Percentiles rank a stretch among this genome's conserved stretches.
Evolutionary conservation across 2,329 filamentous ascomycete species (phyloP).

Genomic region (Colletotrichum tabaci): DNA sequence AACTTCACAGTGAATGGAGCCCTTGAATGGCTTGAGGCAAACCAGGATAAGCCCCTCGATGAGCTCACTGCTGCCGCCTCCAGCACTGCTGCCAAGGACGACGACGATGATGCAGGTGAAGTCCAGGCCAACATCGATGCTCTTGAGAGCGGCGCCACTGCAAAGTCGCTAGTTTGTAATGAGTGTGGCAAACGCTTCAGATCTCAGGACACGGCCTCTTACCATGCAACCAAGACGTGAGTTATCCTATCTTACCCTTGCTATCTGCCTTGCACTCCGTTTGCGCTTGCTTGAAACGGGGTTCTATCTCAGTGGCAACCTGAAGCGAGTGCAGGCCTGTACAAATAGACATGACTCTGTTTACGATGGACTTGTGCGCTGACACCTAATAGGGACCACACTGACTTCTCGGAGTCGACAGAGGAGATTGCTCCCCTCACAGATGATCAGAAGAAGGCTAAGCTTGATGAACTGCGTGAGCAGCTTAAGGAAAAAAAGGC

Average conservation of each 20-base stretch:
- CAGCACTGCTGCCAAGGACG: conserved; percentile 51
- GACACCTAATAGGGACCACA: conserved; percentile 74
- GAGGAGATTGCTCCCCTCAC: conserved; percentile 93
- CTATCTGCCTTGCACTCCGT: not conserved
- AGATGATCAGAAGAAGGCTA: conserved; percentile 90
- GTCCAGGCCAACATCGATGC: conserved; percentile 72
- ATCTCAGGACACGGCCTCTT: conserved; percentile 85
- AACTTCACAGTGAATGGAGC: conserved; percentile 80
- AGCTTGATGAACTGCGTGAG: conserved; percentile 80
- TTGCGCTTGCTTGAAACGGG: not conserved
- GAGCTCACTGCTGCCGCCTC: conserved; percentile 74
- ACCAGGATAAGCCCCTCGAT: conserved; percentile 89
- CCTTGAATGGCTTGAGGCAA: conserved; percentile 94
- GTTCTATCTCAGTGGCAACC: not conserved
- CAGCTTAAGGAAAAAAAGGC: conserved; percentile 82
- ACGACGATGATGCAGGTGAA: conserved; percentile 62
- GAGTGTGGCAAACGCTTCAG: conserved; percentile 95
- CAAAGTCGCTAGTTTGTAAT: conserved; percentile 90
- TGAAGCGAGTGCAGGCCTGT: not conserved
- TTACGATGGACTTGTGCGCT: not conserved
- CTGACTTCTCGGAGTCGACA: conserved; percentile 92
- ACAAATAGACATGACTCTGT: not conserved
- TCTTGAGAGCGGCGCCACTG: conserved; percentile 79
- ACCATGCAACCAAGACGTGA: conserved; percentile 89
- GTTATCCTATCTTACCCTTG: conserved; percentile 45